Conservation (phyloP, 352 stramenopile species). For the Phytopythium chamaehyphon region DNA sequence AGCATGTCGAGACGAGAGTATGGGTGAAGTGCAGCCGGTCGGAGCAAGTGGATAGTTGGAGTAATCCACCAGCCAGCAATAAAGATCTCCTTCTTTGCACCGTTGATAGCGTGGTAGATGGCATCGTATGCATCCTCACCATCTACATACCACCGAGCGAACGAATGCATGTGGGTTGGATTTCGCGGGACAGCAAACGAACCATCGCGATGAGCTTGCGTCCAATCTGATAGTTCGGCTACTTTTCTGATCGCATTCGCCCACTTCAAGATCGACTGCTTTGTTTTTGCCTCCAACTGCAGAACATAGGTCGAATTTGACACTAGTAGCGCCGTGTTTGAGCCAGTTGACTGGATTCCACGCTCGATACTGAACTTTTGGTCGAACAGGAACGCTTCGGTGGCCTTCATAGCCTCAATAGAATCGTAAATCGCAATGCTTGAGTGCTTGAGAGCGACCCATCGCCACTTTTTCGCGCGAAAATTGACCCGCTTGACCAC, state of each 20-base stretch:
- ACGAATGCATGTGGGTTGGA: constrained; percentile 54
- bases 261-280: constrained; percentile 79
- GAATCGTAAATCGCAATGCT: constrained; percentile 79
- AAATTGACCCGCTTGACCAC: constrained; percentile 84
- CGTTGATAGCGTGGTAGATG: constrained; percentile 62
- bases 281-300: constrained; percentile 78
- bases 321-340: constrained; percentile 70
- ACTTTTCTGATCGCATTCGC: constrained; percentile 75
- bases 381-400: constrained; percentile 78
- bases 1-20: constrained; percentile 64
- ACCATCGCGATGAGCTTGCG: constrained; percentile 71
- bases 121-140: constrained; percentile 68
- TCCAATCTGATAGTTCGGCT: constrained; percentile 69
- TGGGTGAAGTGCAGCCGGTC: constrained; percentile 49
- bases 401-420: constrained; percentile 61
- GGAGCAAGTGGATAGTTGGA: constrained; percentile 74
- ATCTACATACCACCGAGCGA: constrained; percentile 81
- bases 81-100: constrained; percentile 85
- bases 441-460: constrained; percentile 80
- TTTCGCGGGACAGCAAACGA: constrained; percentile 77
- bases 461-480: constrained; percentile 73
- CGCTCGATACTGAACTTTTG: constrained; percentile 82
- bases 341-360: constrained; percentile 70
- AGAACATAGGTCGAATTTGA: constrained; percentile 83
- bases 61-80: constrained; percentile 90